A percentile compares a stretch with the other conserved stretches of the same genome.
phyloP scores from a whole-genome alignment of 2,329 filamentous ascomycete species.

The Escovopsis sp. region DNA sequence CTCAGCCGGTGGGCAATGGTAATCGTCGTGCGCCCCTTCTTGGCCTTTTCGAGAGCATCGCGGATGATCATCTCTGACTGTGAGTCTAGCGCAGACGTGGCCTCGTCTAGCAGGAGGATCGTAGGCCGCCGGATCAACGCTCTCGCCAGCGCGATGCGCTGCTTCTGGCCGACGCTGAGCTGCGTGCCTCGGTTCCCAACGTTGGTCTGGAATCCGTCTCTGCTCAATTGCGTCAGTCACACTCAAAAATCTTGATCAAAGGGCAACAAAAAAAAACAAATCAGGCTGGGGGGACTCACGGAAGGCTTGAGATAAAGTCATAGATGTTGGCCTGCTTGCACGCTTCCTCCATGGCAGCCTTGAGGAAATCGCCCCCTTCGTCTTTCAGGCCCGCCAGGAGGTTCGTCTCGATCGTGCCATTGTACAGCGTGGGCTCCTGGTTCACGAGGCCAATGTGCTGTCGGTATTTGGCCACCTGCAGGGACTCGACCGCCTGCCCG shows the following conservation, averaged over 20 bases:
- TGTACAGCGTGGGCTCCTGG: slow-evolving; percentile 88
- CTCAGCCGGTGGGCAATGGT: slow-evolving; percentile 83
- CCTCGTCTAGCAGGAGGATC: slow-evolving; percentile 71
- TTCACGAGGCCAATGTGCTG: slow-evolving; percentile 72
- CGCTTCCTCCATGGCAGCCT: slow-evolving; percentile 60
- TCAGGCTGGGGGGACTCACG: slow-evolving; percentile 21
- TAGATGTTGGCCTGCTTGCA: slow-evolving; percentile 87
- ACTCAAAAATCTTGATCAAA: too few species aligned
- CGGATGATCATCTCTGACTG: slow-evolving; percentile 70
- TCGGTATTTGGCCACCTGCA: slow-evolving; percentile 80
- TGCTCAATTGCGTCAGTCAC: neutral
- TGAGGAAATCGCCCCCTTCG: slow-evolving; percentile 15
- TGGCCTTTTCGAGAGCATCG: slow-evolving; percentile 67
- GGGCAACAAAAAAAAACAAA: too few species aligned
- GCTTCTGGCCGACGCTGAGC: slow-evolving; percentile 82
- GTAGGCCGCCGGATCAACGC: slow-evolving; percentile 80
- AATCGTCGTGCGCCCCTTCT: slow-evolving; percentile 77
- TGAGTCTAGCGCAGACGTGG: slow-evolving; percentile 61
- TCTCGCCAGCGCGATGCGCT: slow-evolving; percentile 83
- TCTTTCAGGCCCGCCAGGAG: slow-evolving; percentile 63
- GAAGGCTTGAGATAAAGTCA: slow-evolving; percentile 75
- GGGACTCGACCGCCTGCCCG: slow-evolving; percentile 60
- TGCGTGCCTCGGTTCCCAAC: slow-evolving; percentile 79
- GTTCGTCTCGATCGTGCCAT: slow-evolving; percentile 82
- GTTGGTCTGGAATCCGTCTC: slow-evolving; percentile 69